Evolutionary conservation across 1,139 yeast genomes (phyloP), one percentile per base, ranked within the genome.

Genomic region (Hemisphaericaspora lyxosophila): DNA sequence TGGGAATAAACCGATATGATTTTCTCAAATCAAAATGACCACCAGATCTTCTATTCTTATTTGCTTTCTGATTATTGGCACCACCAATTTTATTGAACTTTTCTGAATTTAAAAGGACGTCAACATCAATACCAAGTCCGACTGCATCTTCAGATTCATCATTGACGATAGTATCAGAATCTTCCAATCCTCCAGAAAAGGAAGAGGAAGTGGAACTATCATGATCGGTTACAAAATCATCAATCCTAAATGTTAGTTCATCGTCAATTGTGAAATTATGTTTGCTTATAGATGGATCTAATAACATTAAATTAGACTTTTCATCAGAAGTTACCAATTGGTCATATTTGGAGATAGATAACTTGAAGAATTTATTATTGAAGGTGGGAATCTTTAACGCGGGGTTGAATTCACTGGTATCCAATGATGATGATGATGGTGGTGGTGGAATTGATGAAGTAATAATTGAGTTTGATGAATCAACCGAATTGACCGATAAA

Each of bases 81-180:
- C 49, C 12, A 64, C 49, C 7, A 39, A 68, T 58, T 38, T 64
- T 62, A 36, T 60, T 64, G 49, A 68, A 69, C 47, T 65, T 69
- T 8, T 68, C 75, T 0, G 71, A 62, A 40, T 67, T 70, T 42
- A 70, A 56, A 36, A 71, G 65, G 40, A 63, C 73, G 47, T 71
- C 77, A 7, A 70, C 75, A 47, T 70, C 75, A 35, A 71, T 70
- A 4, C 75, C 76, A 3, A 71, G 70, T 1, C 70, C 67, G 12
- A 60, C 64, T 34, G 64, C 73, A 35, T 66, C 72, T 14, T 64
- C 72, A 31, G 57, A 64, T 9, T 59, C 66, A 17, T 57, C 66
- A 16, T 49, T 61, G 31, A 32, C 23, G 9, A 61, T 68, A 15
- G 53, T 61, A 38, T 60, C 59, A 27, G 61, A 68, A 15, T 54